Evolutionary conservation across 2,329 filamentous ascomycete genomes (phyloP), one percentile per base, ranked within the genome.

Genomic region (Ceratocystis variospora): DNA sequence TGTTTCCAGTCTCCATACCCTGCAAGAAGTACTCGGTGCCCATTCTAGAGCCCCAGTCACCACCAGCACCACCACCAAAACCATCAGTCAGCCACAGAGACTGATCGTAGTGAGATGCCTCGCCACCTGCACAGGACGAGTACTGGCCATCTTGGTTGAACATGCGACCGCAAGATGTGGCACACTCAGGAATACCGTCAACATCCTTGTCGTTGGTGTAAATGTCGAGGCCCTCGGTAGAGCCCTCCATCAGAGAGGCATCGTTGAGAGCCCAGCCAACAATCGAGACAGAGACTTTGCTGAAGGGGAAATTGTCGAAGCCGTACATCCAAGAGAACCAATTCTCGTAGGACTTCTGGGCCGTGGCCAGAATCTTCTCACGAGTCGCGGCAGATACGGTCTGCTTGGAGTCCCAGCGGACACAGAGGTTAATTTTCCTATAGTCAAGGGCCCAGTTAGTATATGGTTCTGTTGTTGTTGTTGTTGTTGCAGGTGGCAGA

Each of bases 71-170:
- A 33, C 78, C 78, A 2, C 68, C 22, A 68, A 80, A 73, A 5
- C 77, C 78, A 28, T 77, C 76, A 0, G 78, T 79, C n/a, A 80
- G 73, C 78, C 78, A 80, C 59, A 80, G 74, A 4, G 75, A 77
- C 70, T 77, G 72, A 69, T 79, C 76, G 68, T 79, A 80, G 71
- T 78, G 77, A 15, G 73, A 70, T 37, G 69, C 73, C 0, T 74
- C 73, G 25, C 76, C 76, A 15, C 72, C 74, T 4, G 75, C 69
- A 68, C 78, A 79, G 19, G 72, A 69, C 67, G 70, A 71, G 69
- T 79, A 79, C 66, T 78, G 72, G n/a, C 71, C 71, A 48, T 78
- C 71, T 69, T 76, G 75, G 70, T 80, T 75, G 73, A 78, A 79
- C 72, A 77, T 77, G 33, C 77, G 74, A 17, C 77, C 77, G 67